A percentile compares a stretch with the other conserved stretches of the same genome.
These are phyloP conservation scores for Hansenula lynferdii DNA, from an alignment of 1,139 yeast genomes.

Conservation along the genomic window DNA sequence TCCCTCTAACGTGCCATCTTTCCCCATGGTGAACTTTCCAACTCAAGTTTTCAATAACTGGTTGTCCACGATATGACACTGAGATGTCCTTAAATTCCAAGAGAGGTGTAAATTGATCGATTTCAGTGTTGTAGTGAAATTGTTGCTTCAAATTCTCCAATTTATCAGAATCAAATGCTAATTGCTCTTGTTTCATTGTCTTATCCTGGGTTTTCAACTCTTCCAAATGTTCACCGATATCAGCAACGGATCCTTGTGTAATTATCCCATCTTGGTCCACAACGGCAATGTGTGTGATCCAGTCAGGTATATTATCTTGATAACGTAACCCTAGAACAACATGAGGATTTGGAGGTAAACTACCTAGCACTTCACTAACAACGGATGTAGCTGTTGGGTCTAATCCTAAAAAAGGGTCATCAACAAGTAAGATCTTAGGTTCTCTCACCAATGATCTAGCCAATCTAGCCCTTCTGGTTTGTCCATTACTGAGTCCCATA, in stretches of 20 bases:
- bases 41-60: slow-evolving; percentile 51
- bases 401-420: slow-evolving; percentile 89
- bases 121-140: slow-evolving; percentile 9
- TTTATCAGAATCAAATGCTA: slow-evolving; percentile 17
- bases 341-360: slow-evolving; percentile 33
- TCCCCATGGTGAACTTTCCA: slow-evolving; percentile 73
- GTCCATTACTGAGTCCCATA: slow-evolving; percentile 89
- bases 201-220: slow-evolving; percentile 24
- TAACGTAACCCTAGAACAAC: slow-evolving; percentile 71
- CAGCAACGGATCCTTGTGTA: slow-evolving; percentile 40
- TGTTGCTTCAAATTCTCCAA: slow-evolving; percentile 16
- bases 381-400: slow-evolving; percentile 68
- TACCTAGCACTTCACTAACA: slow-evolving; percentile 48
- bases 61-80: slow-evolving; percentile 60
- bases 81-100: slow-evolving; percentile 61
- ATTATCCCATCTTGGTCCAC: slow-evolving; percentile 52
- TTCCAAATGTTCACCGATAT: slow-evolving; percentile 28
- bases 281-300: slow-evolving; percentile 71
- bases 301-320: slow-evolving; percentile 71
- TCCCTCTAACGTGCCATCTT: slow-evolving; percentile 85
- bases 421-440: slow-evolving; percentile 68
- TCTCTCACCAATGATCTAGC: slow-evolving; percentile 65
- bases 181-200: slow-evolving; percentile 11
- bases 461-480: slow-evolving; percentile 81
- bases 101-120: slow-evolving; percentile 21